Conservation (phyloP, 1,139 yeast genomes). For the Komagataea norvegica region DNA sequence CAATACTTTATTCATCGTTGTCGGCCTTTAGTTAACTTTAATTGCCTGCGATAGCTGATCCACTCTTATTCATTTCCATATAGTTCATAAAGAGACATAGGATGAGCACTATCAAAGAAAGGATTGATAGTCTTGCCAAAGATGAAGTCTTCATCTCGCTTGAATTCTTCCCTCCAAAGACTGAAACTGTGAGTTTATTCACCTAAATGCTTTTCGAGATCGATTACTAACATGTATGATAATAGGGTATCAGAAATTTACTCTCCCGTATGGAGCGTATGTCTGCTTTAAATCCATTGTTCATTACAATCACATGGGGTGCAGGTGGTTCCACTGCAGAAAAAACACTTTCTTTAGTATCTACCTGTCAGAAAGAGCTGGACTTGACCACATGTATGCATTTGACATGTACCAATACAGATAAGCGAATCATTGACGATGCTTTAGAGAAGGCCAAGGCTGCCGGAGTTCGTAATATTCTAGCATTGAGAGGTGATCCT, state of each 20-base stretch:
- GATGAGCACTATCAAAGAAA: conserved; percentile 50
- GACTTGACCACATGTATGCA: conserved; percentile 89
- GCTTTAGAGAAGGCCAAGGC: conserved; percentile 71
- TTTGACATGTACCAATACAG: conserved; percentile 93
- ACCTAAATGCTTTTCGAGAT: background rate
- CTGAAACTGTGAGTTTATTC: conserved; percentile 50
- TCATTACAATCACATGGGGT: conserved; percentile 96
- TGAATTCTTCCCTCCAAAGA: conserved; percentile 97
- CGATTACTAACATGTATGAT: conserved; percentile 9
- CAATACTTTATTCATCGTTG: no score
- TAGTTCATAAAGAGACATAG: background rate
- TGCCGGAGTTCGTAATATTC: conserved; percentile 75
- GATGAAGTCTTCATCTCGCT: conserved; percentile 71
- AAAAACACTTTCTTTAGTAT: conserved; percentile 80
- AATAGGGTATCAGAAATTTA: conserved; percentile 70
- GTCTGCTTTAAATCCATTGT: conserved; percentile 82
- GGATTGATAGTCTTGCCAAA: conserved; percentile 43
- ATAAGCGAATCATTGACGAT: conserved; percentile 65
- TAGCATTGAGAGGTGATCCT: conserved; percentile 95
- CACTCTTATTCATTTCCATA: no score
- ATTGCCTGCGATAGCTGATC: no score
- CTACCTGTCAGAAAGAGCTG: conserved; percentile 67
- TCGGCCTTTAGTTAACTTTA: no score
- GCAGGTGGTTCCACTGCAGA: conserved; percentile 95
- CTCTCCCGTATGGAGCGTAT: conserved; percentile 83